Percentiles rank a stretch among this genome's conserved stretches.
These are phyloP conservation scores for Amylostereum chailletii DNA, from an alignment of 1,284 basidiomycete species.

Conservation along the genomic window DNA sequence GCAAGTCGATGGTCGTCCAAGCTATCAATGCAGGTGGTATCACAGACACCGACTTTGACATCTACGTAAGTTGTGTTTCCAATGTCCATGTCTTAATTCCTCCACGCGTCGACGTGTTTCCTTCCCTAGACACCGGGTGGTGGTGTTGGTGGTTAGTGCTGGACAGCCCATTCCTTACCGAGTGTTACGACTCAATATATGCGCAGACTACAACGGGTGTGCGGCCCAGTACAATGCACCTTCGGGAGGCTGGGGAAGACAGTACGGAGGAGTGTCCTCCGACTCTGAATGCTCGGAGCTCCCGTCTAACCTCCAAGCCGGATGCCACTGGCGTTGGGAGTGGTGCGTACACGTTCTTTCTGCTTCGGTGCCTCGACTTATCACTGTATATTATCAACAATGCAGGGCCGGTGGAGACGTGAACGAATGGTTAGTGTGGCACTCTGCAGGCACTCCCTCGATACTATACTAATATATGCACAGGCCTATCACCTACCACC, in stretches of 20 bases:
- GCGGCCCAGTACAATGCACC: slow-evolving; percentile 15
- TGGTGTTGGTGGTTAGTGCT: too few species aligned
- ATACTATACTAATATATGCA: not conserved
- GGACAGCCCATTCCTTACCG: too few species aligned
- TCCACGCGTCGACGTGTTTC: not conserved
- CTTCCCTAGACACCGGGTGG: too few species aligned
- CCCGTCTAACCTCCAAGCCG: slow-evolving; percentile 16
- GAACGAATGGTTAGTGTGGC: slow-evolving; percentile 11
- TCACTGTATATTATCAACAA: not conserved
- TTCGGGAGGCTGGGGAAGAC: slow-evolving; percentile 13
- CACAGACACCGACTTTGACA: too few species aligned
- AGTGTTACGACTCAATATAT: too few species aligned
- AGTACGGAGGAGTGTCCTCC: slow-evolving; percentile 16
- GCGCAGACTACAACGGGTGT: slow-evolving; percentile 15
- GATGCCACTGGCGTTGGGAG: slow-evolving; percentile 18
- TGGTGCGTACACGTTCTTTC: slow-evolving; percentile 7
- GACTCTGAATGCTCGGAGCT: slow-evolving; percentile 14
- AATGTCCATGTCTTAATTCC: not conserved
- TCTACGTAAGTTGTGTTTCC: too few species aligned
- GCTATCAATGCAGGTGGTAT: slow-evolving; percentile 16
- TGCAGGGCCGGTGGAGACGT: slow-evolving; percentile 16
- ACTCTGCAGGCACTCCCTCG: not conserved
- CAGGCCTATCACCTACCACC: slow-evolving; percentile 13
- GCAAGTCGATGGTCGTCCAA: slow-evolving; percentile 17
- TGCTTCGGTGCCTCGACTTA: not conserved